phyloP scores from a whole-genome alignment of 257 asterid genomes.

The Gentiana macrophylla region DNA sequence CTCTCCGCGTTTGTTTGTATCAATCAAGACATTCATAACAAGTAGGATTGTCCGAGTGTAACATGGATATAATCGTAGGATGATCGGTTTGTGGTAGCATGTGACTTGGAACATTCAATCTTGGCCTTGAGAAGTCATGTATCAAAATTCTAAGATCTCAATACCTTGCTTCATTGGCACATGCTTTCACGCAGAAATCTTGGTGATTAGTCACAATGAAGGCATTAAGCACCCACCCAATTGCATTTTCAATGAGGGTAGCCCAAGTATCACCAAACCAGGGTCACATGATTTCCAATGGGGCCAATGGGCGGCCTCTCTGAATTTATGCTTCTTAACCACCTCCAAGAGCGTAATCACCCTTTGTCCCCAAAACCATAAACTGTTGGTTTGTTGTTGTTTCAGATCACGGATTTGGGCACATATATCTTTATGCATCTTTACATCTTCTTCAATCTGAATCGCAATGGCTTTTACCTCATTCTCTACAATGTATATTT shows the following conservation, averaged over 20 bases:
- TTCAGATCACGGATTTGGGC: too few species aligned
- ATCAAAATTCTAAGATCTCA: too few species aligned
- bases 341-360: constrained; percentile 58
- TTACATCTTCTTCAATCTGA: constrained; percentile 51
- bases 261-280: constrained; percentile 77
- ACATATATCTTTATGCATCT: too few species aligned
- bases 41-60: too few species aligned
- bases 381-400: constrained; percentile 63
- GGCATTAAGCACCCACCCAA: too few species aligned
- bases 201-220: too few species aligned
- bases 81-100: too few species aligned
- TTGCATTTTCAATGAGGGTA: constrained; percentile 61
- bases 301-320: constrained; percentile 92
- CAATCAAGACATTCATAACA: too few species aligned
- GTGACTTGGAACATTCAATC: constrained; percentile 68
- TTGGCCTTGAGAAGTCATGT: constrained; percentile 68
- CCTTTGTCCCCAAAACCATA: constrained; percentile 75
- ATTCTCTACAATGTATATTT: constrained; percentile 17
- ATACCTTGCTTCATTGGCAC: constrained; percentile 81
- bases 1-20: too few species aligned
- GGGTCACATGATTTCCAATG: constrained; percentile 78
- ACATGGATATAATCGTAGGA: too few species aligned
- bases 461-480: too few species aligned
- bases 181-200: constrained; percentile 55
- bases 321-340: constrained; percentile 62